Conservation (phyloP, 192 early-diverging fungal genomes). For the Polychytrium aggregatum region DNA sequence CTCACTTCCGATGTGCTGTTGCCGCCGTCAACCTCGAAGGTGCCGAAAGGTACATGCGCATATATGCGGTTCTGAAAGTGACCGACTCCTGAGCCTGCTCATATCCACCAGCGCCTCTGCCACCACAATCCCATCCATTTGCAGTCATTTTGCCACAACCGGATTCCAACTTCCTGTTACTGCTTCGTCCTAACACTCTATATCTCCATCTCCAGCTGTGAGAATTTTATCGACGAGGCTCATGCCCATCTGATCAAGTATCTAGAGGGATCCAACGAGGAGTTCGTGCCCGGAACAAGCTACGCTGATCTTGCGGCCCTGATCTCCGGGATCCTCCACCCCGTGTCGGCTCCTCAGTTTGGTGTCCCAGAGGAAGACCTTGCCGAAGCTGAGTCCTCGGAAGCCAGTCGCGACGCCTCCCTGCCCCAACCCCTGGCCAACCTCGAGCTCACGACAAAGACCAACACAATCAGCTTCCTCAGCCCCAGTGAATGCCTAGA, state of each 20-base stretch:
- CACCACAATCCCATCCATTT: background rate
- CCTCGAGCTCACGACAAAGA: background rate
- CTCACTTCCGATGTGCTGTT: slow-evolving; percentile 6
- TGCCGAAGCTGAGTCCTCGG: too few species aligned
- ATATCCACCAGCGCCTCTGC: too few species aligned
- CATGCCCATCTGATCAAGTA: slow-evolving; percentile 12
- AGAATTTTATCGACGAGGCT: slow-evolving; percentile 7
- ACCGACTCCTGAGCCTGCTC: too few species aligned
- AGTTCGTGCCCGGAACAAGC: slow-evolving; percentile 8
- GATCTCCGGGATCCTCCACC: slow-evolving; percentile 11
- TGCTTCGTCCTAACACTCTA: background rate
- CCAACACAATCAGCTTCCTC: slow-evolving; percentile 11
- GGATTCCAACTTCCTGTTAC: background rate
- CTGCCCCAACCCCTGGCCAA: background rate
- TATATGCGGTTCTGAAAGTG: too few species aligned
- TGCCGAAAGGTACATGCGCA: slow-evolving; percentile 5
- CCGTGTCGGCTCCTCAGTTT: slow-evolving; percentile 18
- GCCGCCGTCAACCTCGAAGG: slow-evolving; percentile 8
- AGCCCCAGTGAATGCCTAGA: slow-evolving; percentile 17
- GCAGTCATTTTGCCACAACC: background rate
- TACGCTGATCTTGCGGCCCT: slow-evolving; percentile 14
- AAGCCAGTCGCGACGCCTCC: too few species aligned
- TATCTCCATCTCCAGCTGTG: slow-evolving; percentile 2
- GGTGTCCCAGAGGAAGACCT: slow-evolving; percentile 3
- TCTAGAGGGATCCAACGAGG: slow-evolving; percentile 3